These are phyloP conservation scores for Helichrysum umbraculigerum DNA, from an alignment of 129 eudicot species.

Conservation along the genomic window DNA sequence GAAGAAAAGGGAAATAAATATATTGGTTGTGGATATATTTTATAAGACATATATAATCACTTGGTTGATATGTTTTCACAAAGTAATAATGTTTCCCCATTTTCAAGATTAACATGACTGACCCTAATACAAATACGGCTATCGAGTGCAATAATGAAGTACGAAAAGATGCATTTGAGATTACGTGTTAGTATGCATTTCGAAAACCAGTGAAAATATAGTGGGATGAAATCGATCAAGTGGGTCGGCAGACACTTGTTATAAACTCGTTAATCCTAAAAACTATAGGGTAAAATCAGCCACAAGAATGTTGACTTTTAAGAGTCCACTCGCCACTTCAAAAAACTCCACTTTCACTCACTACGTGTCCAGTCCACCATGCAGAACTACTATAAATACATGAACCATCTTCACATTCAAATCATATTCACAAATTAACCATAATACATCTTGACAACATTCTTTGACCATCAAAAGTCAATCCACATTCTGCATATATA, in stretches of 20 bases:
- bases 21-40: too few species aligned
- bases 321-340: slow-evolving; percentile 23
- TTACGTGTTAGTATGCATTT: slow-evolving; percentile 15
- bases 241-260: slow-evolving; percentile 35
- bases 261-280: background rate
- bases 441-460: slow-evolving; percentile 12
- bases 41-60: too few species aligned
- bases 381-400: slow-evolving; percentile 37
- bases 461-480: slow-evolving; percentile 11
- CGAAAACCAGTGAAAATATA: slow-evolving; percentile 1
- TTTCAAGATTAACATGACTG: background rate
- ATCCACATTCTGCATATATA: background rate
- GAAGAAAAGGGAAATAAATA: too few species aligned
- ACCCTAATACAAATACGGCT: background rate
- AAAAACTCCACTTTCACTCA: slow-evolving; percentile 26
- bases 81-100: background rate
- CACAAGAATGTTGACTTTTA: slow-evolving; percentile 29
- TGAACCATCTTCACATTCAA: slow-evolving; percentile 20
- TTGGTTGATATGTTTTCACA: too few species aligned
- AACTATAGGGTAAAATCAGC: slow-evolving; percentile 14
- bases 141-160: background rate
- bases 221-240: slow-evolving; percentile 21
- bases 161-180: background rate
- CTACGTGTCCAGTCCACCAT: slow-evolving; percentile 31
- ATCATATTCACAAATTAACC: slow-evolving; percentile 7